These are phyloP conservation scores for Phoma sp. DNA, from an alignment of 2,329 filamentous ascomycete genomes.

Conservation along the genomic window DNA sequence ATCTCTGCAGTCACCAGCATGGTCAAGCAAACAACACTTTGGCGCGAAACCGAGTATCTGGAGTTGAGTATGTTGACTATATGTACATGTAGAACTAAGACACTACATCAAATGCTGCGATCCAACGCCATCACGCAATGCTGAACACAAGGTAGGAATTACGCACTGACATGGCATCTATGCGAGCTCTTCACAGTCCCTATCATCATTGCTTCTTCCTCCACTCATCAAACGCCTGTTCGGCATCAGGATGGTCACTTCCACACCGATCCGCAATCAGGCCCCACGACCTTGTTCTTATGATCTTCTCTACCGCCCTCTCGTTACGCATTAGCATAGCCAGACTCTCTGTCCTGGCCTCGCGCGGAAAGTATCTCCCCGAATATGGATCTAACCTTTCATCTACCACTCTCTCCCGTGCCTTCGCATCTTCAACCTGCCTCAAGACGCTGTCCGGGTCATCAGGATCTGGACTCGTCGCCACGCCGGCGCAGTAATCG, in stretches of 20 bases:
- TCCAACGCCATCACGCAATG: conserved; percentile 7
- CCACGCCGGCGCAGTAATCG: conserved; percentile 87
- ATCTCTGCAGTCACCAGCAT: background rate
- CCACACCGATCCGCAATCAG: conserved; percentile 77
- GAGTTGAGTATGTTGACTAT: conserved; percentile 5
- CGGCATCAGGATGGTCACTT: conserved; percentile 56
- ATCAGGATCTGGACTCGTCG: conserved; percentile 83
- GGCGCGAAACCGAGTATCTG: background rate
- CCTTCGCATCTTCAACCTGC: conserved; percentile 71
- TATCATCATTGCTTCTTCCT: conserved; percentile 21
- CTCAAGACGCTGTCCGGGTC: conserved; percentile 77
- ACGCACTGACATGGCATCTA: no score
- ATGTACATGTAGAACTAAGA: background rate
- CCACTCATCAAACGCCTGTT: conserved; percentile 46
- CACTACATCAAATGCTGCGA: background rate
- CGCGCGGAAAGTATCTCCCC: conserved; percentile 76
- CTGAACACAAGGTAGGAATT: no score
- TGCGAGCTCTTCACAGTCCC: no score
- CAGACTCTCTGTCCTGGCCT: conserved; percentile 80
- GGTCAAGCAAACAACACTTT: background rate
- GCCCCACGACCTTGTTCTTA: conserved; percentile 82
- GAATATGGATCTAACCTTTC: conserved; percentile 94
- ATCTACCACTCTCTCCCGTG: conserved; percentile 77
- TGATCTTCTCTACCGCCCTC: conserved; percentile 75
- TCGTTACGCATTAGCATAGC: conserved; percentile 77